These are phyloP conservation scores for Fusarium stilboides DNA, from an alignment of 2,329 filamentous ascomycete genomes.

Conservation along the genomic window DNA sequence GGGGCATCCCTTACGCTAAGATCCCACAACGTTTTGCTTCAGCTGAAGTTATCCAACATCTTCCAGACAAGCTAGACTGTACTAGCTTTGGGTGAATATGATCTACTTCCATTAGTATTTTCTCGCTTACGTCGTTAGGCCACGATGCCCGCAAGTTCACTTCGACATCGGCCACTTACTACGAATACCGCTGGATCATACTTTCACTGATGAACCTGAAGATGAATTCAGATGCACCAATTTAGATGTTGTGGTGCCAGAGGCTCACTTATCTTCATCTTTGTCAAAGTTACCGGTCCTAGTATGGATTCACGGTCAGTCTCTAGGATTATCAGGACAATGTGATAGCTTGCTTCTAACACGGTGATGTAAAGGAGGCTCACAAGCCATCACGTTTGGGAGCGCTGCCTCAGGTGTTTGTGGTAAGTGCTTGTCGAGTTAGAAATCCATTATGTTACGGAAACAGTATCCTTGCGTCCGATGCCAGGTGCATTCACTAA, in stretches of 20 bases:
- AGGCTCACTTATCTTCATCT: not conserved
- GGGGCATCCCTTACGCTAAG: slow-evolving; percentile 9
- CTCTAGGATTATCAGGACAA: too few relatives aligned
- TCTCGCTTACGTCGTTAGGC: slow-evolving; percentile 43
- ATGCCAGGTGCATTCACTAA: too few relatives aligned
- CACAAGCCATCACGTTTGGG: slow-evolving; percentile 61
- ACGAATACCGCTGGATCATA: slow-evolving; percentile 55
- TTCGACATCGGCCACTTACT: slow-evolving; percentile 60
- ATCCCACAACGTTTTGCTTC: slow-evolving; percentile 12
- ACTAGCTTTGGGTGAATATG: slow-evolving; percentile 4
- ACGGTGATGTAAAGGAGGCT: slow-evolving; percentile 51
- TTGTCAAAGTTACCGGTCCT: slow-evolving; percentile 55
- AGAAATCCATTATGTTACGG: not conserved
- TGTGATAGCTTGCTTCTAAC: too few relatives aligned
- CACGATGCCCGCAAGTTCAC: slow-evolving; percentile 59
- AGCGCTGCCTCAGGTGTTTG: slow-evolving; percentile 60
- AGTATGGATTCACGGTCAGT: slow-evolving; percentile 62
- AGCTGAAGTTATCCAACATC: not conserved
- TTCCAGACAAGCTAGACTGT: slow-evolving; percentile 2
- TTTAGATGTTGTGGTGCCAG: slow-evolving; percentile 57
- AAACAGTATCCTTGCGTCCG: too few relatives aligned
- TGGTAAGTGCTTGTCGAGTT: slow-evolving; percentile 48
- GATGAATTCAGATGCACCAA: slow-evolving; percentile 63
- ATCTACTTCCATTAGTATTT: too few relatives aligned
- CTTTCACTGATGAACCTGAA: slow-evolving; percentile 48